These are phyloP conservation scores for Erysimum cheiranthoides DNA, from an alignment of 345 rosid species.

Conservation along the genomic window DNA sequence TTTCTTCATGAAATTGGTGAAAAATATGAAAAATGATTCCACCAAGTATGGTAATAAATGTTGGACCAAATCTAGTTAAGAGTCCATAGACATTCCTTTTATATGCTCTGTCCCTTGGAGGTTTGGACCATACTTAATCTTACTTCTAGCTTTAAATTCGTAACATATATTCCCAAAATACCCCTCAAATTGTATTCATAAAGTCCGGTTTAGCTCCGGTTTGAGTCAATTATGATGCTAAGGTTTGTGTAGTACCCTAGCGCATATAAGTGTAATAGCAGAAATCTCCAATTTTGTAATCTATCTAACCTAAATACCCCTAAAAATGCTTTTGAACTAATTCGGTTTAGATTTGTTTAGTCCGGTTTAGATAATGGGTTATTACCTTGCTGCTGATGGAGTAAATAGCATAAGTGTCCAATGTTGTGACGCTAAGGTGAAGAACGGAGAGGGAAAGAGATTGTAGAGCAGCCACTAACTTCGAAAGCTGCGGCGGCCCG, in stretches of 20 bases:
- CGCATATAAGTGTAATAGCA: conserved; percentile 63
- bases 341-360: neutral
- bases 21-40: conserved; percentile 2
- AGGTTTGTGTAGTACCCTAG: conserved; percentile 51
- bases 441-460: conserved; percentile 71
- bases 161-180: conserved; percentile 5
- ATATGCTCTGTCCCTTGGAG: conserved; percentile 23
- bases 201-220: conserved; percentile 8
- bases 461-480: conserved; percentile 65
- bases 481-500: conserved; percentile 56
- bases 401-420: conserved; percentile 64
- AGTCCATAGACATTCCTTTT: conserved; percentile 42
- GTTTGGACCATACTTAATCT: conserved; percentile 22
- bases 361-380: conserved; percentile 8
- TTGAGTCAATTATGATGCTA: neutral
- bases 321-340: neutral
- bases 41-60: conserved; percentile 38
- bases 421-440: conserved; percentile 73
- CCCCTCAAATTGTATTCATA: neutral
- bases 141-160: conserved; percentile 17
- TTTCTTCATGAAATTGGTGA: conserved; percentile 9
- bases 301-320: neutral
- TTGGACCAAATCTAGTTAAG: conserved; percentile 44
- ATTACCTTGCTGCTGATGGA: conserved; percentile 85
- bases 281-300: conserved; percentile 53